phyloP scores from a whole-genome alignment of 768 basidiomycete genomes.

The Lactarius evosmus region DNA sequence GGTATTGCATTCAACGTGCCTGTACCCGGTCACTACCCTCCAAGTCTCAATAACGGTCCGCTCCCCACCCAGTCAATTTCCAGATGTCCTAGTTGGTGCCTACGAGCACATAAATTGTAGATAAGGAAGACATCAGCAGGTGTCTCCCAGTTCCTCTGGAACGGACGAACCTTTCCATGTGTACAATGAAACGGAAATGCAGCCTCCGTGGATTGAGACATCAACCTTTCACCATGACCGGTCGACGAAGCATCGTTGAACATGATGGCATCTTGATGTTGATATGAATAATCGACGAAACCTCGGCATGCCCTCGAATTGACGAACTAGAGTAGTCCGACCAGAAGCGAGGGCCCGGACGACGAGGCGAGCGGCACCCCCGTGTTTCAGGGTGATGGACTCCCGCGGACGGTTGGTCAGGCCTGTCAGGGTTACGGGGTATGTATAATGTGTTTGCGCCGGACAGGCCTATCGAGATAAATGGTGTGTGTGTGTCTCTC shows the following conservation, averaged over 20 bases:
- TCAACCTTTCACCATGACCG: constrained; percentile 66
- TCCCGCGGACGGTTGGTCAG: constrained; percentile 86
- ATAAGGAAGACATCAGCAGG: constrained; percentile 3
- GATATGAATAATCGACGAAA: constrained; percentile 32
- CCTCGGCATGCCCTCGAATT: constrained; percentile 97
- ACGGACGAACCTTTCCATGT: constrained; percentile 72
- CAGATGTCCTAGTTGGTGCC: constrained; percentile 43
- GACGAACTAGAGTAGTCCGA: constrained; percentile 46
- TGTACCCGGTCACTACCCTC: background rate
- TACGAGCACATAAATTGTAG: background rate
- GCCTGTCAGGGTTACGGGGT: constrained; percentile 93
- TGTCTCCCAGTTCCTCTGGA: constrained; percentile 8
- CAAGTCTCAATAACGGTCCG: no score
- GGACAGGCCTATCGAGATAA: constrained; percentile 84
- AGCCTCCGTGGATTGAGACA: constrained; percentile 63
- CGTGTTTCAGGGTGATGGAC: constrained; percentile 69
- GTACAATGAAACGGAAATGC: constrained; percentile 97
- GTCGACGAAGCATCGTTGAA: constrained; percentile 78
- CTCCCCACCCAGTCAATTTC: no score
- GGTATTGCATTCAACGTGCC: background rate
- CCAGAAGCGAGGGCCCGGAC: constrained; percentile 31
- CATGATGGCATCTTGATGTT: constrained; percentile 82
- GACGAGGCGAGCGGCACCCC: constrained; percentile 60
- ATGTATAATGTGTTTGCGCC: constrained; percentile 94
- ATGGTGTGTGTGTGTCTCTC: no score